Percentiles rank a stretch among this genome's conserved stretches.
Evolutionary conservation across 176 grass and related monocot genomes (phyloP).

Genomic region (Musa troglodytarum): DNA sequence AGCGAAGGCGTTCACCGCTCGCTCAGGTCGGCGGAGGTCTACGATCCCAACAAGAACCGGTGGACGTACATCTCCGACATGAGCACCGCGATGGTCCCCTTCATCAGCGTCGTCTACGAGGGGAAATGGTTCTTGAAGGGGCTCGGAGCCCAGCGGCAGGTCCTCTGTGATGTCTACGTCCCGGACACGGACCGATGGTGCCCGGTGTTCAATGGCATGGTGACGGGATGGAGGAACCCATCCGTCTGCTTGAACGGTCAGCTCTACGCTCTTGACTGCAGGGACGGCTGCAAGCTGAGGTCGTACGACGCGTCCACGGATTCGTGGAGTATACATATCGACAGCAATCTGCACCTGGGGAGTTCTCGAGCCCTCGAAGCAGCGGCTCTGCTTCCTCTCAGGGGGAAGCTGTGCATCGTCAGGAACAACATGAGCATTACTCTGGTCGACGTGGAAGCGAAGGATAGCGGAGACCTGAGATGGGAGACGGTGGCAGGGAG

Average conservation of each 20-base stretch:
- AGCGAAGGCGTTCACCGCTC: conserved; percentile 26
- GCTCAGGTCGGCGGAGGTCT: conserved; percentile 48
- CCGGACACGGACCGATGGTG: conserved; percentile 39
- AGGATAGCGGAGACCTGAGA: conserved; percentile 6
- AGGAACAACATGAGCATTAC: conserved; percentile 77
- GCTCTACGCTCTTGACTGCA: conserved; percentile 64
- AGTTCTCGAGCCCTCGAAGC: conserved; percentile 59
- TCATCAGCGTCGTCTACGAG: conserved; percentile 41
- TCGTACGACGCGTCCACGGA: conserved; percentile 34
- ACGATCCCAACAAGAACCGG: conserved; percentile 67
- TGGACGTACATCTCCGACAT: conserved; percentile 63
- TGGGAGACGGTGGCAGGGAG: conserved; percentile 52
- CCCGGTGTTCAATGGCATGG: conserved; percentile 46
- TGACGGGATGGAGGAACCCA: conserved; percentile 64
- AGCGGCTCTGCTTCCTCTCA: conserved; percentile 41
- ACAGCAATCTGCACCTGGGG: conserved; percentile 49
- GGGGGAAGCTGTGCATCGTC: conserved; percentile 51
- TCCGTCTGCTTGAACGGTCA: conserved; percentile 40
- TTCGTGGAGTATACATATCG: conserved; percentile 35
- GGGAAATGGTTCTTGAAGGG: conserved; percentile 84
- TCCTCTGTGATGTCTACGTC: conserved; percentile 50
- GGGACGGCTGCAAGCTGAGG: conserved; percentile 60
- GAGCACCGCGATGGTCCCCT: conserved; percentile 50
- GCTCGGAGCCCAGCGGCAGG: conserved; percentile 37
- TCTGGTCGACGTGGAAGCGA: conserved; percentile 31